Evolutionary conservation across 768 basidiomycete species (phyloP), one percentile per base, ranked within the genome.

Genomic region (Candolleomyces aberdarensis): DNA sequence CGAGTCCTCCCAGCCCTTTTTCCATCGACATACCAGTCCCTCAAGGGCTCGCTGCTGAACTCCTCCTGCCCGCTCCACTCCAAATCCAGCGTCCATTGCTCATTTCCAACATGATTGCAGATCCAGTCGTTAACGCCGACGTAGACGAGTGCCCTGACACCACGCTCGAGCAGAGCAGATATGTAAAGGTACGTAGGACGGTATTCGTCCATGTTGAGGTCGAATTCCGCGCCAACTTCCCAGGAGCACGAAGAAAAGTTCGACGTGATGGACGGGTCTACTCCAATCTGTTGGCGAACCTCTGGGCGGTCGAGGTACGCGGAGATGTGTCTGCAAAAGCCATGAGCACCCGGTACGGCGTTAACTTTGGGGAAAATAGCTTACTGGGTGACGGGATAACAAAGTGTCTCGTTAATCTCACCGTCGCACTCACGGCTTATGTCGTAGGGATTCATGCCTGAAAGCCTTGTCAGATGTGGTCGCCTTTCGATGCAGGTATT

Each of bases 91-190:
- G 85, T 84, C 91, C 91, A 93, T 31, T 80, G 75, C 66, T 87
- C 83, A 69, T 92, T 92, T 5, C 86, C 88, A 29, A 89, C 74
- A 80, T 85, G 87, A 69, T 91, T 91, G 71, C 89, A 91, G 56
- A 85, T 85, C 85, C 85, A 89, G 64, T 90, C 88, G 60, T 87
- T 85, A 36, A 78, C 79, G 7, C 88, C 89, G 1, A 85, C 86
- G 64, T 90, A 91, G 57, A 88, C 83, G 32, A 94, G 78, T 17
- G 87, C 83, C 3, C 82, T 79, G 29, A 94, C 75, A 0, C 85
- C 86, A 19, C 88, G 83, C 62, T 93, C 91, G 17, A 94, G 83
- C 41, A 94, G 80, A 0, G 79, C 82, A 1, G 83, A 79, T 63
- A 90, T 78, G 70, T 89, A 85, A 71, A 83, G 69, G 66, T 83